Conservation (phyloP, 345 rosid species). For the Firmiana major region DNA sequence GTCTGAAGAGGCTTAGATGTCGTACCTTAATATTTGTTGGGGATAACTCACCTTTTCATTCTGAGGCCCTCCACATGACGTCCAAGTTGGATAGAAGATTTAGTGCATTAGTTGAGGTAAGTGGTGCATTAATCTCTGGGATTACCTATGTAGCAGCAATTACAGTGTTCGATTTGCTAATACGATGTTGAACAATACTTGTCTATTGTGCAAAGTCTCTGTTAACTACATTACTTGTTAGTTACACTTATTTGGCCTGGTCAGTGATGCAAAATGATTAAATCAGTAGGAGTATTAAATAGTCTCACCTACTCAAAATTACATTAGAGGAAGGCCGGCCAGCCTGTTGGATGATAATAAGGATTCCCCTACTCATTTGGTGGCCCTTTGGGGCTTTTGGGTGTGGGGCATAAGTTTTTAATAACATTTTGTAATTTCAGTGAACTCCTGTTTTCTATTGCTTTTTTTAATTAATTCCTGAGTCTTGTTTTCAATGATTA, state of each 20-base stretch:
- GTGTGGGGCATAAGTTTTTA: background rate
- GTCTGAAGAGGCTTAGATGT: conserved; percentile 72
- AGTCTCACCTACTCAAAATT: background rate
- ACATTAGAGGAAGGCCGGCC: background rate
- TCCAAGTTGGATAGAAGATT: conserved; percentile 81
- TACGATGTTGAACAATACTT: background rate
- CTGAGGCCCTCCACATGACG: conserved; percentile 78
- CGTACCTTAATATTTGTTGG: conserved; percentile 89
- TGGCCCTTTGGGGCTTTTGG: background rate
- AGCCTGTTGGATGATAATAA: background rate
- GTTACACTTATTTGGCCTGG: background rate
- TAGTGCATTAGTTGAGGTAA: conserved; percentile 95
- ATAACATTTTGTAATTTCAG: background rate
- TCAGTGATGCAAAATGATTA: background rate
- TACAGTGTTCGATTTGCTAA: background rate
- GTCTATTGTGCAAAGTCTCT: background rate
- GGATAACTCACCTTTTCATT: conserved; percentile 83
- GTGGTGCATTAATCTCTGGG: background rate
- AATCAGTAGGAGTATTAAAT: background rate
- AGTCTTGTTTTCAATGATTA: background rate
- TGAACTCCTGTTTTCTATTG: background rate
- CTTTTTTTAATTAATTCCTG: background rate
- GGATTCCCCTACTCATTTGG: background rate
- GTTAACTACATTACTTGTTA: background rate
- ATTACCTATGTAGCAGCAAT: background rate